A percentile compares a stretch with the other conserved stretches of the same genome.
Conservation (phyloP, 441 rosid species). For the Rhodomyrtus psidioides region DNA sequence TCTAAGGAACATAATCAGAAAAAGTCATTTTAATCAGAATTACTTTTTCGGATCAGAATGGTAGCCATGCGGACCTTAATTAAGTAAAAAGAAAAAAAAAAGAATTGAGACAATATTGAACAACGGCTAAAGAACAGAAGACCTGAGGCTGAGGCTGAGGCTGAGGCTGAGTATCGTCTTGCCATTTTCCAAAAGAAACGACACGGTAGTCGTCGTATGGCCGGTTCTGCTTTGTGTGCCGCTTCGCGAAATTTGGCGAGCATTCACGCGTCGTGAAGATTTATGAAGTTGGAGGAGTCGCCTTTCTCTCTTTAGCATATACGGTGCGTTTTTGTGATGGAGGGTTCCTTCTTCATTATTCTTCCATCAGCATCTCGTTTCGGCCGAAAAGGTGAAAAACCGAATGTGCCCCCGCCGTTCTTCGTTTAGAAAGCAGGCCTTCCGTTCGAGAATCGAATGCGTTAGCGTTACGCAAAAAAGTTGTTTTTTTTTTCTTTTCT, state of each 20-base stretch:
- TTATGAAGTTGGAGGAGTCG: not conserved
- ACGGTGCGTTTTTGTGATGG: not conserved
- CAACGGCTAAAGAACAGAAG: not conserved
- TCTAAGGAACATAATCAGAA: too few species aligned
- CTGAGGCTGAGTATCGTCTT: too few species aligned
- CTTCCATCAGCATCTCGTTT: not conserved
- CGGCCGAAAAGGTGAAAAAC: too few species aligned
- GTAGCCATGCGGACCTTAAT: too few species aligned
- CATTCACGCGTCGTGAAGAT: not conserved
- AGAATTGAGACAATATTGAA: not conserved
- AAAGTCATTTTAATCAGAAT: too few species aligned
- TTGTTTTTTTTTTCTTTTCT: too few species aligned
- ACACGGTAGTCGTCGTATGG: rapidly evolving
- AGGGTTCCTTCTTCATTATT: not conserved
- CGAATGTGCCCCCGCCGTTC: not conserved
- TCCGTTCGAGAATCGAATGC: not conserved
- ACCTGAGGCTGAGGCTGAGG: too few species aligned
- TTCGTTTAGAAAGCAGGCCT: not conserved
- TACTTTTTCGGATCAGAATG: too few species aligned
- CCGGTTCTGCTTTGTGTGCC: not conserved
- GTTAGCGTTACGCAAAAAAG: too few species aligned
- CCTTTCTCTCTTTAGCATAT: not conserved
- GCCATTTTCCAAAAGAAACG: not conserved
- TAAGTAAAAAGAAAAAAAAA: not conserved
- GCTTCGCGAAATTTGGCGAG: not conserved